Conservation (phyloP, 139 green algal genomes). For the Edaphochlamys debaryana region DNA sequence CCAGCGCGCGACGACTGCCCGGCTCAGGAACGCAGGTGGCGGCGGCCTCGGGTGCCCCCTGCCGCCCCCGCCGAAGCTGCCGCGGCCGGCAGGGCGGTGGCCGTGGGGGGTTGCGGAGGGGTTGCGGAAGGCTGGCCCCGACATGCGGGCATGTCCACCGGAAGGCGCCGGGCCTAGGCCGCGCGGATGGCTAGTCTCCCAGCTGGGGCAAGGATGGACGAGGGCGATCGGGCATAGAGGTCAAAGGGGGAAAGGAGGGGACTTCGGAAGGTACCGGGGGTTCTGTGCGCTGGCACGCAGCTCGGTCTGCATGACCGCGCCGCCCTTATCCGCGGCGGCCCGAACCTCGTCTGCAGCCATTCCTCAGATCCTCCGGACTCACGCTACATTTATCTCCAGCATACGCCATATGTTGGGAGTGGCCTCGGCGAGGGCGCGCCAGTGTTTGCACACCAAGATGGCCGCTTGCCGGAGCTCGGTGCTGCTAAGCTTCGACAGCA, state of each 20-base stretch:
- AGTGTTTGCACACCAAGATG: constrained; percentile 7
- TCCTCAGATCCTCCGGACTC: too few species aligned
- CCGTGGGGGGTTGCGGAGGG: neutral
- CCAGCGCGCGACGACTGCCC: too few species aligned
- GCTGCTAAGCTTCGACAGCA: neutral
- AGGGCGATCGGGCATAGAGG: neutral
- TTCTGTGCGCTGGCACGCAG: too few species aligned
- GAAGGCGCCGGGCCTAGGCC: neutral
- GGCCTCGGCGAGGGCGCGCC: neutral
- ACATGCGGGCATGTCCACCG: too few species aligned
- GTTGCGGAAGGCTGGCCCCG: too few species aligned
- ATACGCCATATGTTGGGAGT: neutral
- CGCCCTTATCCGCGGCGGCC: too few species aligned
- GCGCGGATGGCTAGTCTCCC: neutral
- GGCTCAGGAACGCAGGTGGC: neutral
- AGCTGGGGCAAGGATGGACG: neutral
- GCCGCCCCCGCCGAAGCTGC: neutral
- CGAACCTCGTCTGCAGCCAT: too few species aligned
- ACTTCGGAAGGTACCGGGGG: too few species aligned
- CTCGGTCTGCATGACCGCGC: too few species aligned
- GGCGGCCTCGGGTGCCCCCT: too few species aligned
- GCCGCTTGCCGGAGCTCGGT: neutral
- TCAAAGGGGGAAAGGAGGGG: neutral
- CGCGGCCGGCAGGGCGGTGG: too few species aligned
- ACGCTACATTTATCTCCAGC: constrained; percentile 12